A percentile compares a stretch with the other conserved stretches of the same genome.
Conservation (phyloP, 805 yeast species). For the Priceomyces fermenticarens region DNA sequence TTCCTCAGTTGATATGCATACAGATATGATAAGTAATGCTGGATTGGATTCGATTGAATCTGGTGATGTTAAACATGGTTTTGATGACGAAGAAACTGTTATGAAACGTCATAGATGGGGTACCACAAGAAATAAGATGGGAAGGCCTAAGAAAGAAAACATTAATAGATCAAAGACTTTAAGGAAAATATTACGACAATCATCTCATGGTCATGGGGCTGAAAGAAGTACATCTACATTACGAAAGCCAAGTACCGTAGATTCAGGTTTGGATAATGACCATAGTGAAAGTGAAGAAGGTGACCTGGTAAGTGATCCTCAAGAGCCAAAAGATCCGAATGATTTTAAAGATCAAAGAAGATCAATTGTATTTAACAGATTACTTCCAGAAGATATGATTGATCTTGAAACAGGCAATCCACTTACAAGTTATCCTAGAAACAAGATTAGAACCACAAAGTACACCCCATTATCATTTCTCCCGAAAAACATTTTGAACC, state of each 20-base stretch:
- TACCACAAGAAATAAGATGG: slow-evolving; percentile 74
- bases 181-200: slow-evolving; percentile 38
- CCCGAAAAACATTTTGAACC: slow-evolving; percentile 78
- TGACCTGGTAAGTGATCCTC: slow-evolving; percentile 23
- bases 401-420: slow-evolving; percentile 63
- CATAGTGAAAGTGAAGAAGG: slow-evolving; percentile 29
- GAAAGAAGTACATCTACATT: slow-evolving; percentile 13
- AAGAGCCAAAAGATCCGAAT: slow-evolving; percentile 19
- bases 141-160: slow-evolving; percentile 51
- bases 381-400: slow-evolving; percentile 54
- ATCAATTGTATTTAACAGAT: slow-evolving; percentile 56
- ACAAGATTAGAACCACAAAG: slow-evolving; percentile 92
- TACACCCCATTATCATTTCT: slow-evolving; percentile 87
- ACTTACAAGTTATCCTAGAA: slow-evolving; percentile 64
- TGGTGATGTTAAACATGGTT: slow-evolving; percentile 3
- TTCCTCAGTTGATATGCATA: not conserved
- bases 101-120: slow-evolving; percentile 89
- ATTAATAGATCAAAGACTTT: slow-evolving; percentile 60
- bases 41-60: slow-evolving; percentile 3
- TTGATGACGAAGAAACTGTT: slow-evolving; percentile 44
- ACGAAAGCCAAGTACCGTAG: slow-evolving; percentile 17
- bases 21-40: too few relatives aligned
- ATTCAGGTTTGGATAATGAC: slow-evolving; percentile 24
- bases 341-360: slow-evolving; percentile 36
- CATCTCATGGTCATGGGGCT: slow-evolving; percentile 10